Base-by-base conservation (phyloP, 805 yeast genomes). In the Sugiyamaella qingdaonensis region DNA sequence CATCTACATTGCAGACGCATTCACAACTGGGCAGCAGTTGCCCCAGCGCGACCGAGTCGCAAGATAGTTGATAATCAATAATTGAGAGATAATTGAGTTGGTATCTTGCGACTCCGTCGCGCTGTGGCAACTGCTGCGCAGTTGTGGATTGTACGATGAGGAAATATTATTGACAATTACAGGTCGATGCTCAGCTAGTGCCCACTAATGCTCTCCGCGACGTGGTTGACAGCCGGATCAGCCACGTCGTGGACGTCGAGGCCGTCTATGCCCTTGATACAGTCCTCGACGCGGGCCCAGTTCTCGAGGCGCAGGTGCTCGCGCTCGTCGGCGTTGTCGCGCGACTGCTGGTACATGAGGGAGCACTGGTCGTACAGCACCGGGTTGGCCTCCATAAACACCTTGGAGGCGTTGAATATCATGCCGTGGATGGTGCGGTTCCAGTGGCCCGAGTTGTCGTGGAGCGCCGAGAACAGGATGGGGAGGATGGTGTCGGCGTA, bases 371-470 rank as follows among this genome's bases (percentile, higher is more conserved):
- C 97, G 70, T 88, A 94, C 24, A 92, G 75, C 8, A 85, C 84
- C 13, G 96, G 95, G 68, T 91, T 91, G 49, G 94, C 85, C 64
- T 92, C 97, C 83, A 91, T 82, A 65, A 94, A 91, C 52, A 88
- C 85, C 68, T 90, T 90, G 62, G 94, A 76, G 0, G 98, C 97
- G 54, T 86, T 87, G 72, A 82, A 90, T 1, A 96, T 95, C 76
- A 92, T 80, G 47, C 88, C 83, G 60, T 92, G 94, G 43, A 94
- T 91, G 36, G 96, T 89, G 63, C 94, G 80, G 69, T 94, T 94
- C 99, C 99, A 94, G 63, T 87, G 92, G 41, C 80, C 78, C 18
- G 95, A 84, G 57, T 91, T 77, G 68, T 91, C 96, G 68, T 89
- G 92, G 59, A 94, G 76, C 1, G 97, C 81, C 1, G 96, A 86